Conservation (phyloP, 192 early-diverging fungal species). For the Bifiguratus adelaidae region DNA sequence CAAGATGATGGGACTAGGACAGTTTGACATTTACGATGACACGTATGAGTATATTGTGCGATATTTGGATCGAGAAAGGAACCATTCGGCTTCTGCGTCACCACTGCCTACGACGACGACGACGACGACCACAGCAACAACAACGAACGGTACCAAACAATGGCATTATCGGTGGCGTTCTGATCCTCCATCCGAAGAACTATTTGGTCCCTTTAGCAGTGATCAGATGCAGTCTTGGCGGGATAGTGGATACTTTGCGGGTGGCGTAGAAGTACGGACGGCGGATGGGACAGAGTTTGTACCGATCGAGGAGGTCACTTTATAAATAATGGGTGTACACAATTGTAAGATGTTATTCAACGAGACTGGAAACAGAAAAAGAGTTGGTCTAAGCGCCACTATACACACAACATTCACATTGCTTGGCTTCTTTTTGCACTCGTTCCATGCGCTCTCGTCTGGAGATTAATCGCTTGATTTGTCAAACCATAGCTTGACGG, state of each 20-base stretch:
- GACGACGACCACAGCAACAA: background rate
- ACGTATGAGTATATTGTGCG: constrained; percentile 60
- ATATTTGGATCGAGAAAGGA: constrained; percentile 23
- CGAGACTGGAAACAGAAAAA: no score
- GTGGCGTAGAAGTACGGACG: constrained; percentile 2
- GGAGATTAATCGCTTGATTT: no score
- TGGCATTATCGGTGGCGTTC: constrained; percentile 10
- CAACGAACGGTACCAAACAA: background rate
- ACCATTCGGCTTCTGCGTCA: background rate
- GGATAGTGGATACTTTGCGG: constrained; percentile 2
- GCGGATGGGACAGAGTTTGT: background rate
- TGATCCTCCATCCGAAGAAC: background rate
- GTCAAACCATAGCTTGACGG: constrained; percentile 80
- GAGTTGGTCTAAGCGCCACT: no score
- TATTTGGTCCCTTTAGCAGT: constrained; percentile 3
- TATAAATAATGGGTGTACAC: no score
- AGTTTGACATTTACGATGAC: constrained; percentile 56
- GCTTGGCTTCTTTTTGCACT: no score
- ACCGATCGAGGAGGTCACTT: background rate
- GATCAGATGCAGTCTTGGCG: constrained; percentile 7
- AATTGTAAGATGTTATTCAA: no score
- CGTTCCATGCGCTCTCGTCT: no score
- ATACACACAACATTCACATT: no score
- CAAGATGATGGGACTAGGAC: constrained; percentile 56
- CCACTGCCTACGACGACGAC: constrained; percentile 2